Evolutionary conservation across 768 basidiomycete species (phyloP), one percentile per base, ranked within the genome.

Genomic region (Gymnopilus junonius): DNA sequence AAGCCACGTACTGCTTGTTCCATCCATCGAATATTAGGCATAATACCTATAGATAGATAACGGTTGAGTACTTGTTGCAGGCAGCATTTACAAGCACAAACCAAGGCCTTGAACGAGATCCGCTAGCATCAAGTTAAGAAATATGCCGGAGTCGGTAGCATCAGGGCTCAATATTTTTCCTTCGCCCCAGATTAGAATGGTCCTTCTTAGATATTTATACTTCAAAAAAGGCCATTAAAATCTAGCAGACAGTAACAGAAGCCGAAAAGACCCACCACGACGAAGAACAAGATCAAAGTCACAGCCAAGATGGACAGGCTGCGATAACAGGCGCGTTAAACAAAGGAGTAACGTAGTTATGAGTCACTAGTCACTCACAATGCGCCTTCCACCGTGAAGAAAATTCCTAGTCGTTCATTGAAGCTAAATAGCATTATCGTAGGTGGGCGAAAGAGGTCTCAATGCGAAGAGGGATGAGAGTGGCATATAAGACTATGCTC

Each of bases 41-140:
- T 73, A 7, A 77, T 78, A 3, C 82, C 76, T 76, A 37, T 12
- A 29, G 27, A 61, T 37, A 20, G 25, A 37, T 2, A 55, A n/a
- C 3, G 14, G n/a, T 46, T 51, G 32, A 59, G 12, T 34, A n/a
- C 3, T 21, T 27, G 45, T 25, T 17, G 8, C 29, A 32, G 20
- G 51, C 54, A 20, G 21, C 40, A 48, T 23, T 17, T 12, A 11
- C 11, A 20, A 17, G n/a, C 8, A 65, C 72, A 46, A 55, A 71
- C 78, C 76, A 39, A 76, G 69, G 10, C 83, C 81, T 70, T 85
- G 83, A 14, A 80, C 59, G 6, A 85, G 63, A 59, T 86, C 85
- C 21, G 80, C 80, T 6, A 83, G 25, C 65, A 87, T 77, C 42
- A 86, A 68, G 34, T 79, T 84, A 10, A 84, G 64, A 59, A 87